Evolutionary conservation across 2,329 filamentous ascomycete genomes (phyloP), one percentile per base, ranked within the genome.

Genomic region (Fusarium siculi): DNA sequence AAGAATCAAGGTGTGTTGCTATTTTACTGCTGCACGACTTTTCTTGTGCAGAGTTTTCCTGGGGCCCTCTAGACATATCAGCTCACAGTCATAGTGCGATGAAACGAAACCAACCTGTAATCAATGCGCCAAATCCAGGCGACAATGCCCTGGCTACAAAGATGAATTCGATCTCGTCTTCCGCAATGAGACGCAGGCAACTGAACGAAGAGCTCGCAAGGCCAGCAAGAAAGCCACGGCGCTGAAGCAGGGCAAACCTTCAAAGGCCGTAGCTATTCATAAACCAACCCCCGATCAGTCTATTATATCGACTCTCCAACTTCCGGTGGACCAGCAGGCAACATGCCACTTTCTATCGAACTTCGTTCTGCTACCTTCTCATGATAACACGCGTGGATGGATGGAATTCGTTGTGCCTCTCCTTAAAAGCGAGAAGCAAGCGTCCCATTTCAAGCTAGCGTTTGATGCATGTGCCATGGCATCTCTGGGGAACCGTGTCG

Each of bases 161-260:
- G 90, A 93, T 77, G 91, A 93, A 73, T 92, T 93, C 74, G 92
- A 93, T 75, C 82, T 93, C 30, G 88, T 93, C 61, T 93, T 93
- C 75, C 89, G 92, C 63, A 92, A 93, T 79, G 91, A 93, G 82
- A 93, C 91, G 34, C 88, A 89, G 73, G 90, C 91, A 3, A 92
- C 91, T 39, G 90, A 91, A 76, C 86, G 88, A 69, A 87, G 90
- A 76, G 90, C 89, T 21, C 86, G 87, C 63, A 90, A 87, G 76
- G 85, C 87, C 46, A 87, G 80, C 79, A 86, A 83, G 78, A 90
- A 88, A 73, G 81, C 82, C 4, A 73, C 82, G 40, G 78, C 79
- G 18, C 80, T 81, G 32, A 87, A 81, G 74, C 68, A 75, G 32
- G 80, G 75, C 52, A 81, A 77, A 43, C 68, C 52, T 44, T 64